A percentile compares a stretch with the other conserved stretches of the same genome.
These are phyloP conservation scores for Silene uniflora DNA, from an alignment of 148 eudicot genomes.

Conservation along the genomic window DNA sequence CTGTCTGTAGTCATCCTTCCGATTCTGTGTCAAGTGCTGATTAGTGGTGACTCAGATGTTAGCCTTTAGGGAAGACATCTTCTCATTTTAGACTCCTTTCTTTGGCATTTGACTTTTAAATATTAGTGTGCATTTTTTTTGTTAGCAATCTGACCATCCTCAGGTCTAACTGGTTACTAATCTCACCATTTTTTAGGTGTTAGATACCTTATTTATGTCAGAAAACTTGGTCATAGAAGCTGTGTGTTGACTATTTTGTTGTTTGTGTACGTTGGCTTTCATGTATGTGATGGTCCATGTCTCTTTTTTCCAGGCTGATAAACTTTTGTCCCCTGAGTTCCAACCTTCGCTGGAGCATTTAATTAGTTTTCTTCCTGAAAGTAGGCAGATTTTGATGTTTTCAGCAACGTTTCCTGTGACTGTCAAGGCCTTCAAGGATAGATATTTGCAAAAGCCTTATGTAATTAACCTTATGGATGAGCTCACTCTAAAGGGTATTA, in stretches of 20 bases:
- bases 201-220: not conserved
- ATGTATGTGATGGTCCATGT: slow-evolving; percentile 23
- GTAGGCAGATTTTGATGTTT: slow-evolving; percentile 77
- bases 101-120: not conserved
- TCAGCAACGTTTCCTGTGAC: slow-evolving; percentile 92
- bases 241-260: not conserved
- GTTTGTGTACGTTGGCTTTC: not conserved
- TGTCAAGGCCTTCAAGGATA: slow-evolving; percentile 81
- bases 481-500: slow-evolving; percentile 86
- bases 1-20: not conserved
- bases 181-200: not conserved
- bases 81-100: not conserved
- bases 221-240: not conserved
- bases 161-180: not conserved
- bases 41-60: not conserved
- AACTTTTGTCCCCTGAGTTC: slow-evolving; percentile 74
- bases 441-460: slow-evolving; percentile 67
- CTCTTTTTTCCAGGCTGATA: slow-evolving; percentile 58
- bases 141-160: not conserved
- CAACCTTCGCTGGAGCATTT: slow-evolving; percentile 75
- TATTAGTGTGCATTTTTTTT: not conserved
- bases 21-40: not conserved
- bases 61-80: not conserved
- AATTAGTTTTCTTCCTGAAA: slow-evolving; percentile 52
- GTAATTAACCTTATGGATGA: slow-evolving; percentile 89